Evolutionary conservation across 768 basidiomycete species (phyloP).

Genomic region (Pleurotus eryngii): DNA sequence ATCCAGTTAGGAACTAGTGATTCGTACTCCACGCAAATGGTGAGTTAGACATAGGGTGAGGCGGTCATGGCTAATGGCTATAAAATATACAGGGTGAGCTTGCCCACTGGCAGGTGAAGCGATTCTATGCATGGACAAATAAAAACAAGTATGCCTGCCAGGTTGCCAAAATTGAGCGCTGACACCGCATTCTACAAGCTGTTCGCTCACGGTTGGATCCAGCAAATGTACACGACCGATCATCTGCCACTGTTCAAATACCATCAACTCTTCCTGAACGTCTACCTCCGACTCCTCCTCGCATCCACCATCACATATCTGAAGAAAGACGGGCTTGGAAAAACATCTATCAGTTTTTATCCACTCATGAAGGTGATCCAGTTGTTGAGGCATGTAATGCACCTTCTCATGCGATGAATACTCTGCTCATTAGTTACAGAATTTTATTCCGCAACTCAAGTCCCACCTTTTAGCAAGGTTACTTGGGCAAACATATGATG

Average conservation of each 20-base stretch:
- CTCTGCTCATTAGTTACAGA: constrained; percentile 7
- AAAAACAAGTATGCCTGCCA: constrained; percentile 23
- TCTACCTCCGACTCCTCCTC: constrained; percentile 3
- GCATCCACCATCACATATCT: constrained; percentile 18
- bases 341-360: constrained; percentile 11
- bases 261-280: background rate
- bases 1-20: constrained; percentile 24
- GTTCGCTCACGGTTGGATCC: constrained; percentile 5
- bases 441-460: constrained; percentile 24
- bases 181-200: constrained; percentile 10
- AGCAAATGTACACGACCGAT: constrained; percentile 7
- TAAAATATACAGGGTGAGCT: constrained; percentile 31
- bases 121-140: constrained; percentile 29
- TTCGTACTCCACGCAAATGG: constrained; percentile 26
- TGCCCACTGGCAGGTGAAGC: constrained; percentile 33
- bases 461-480: constrained; percentile 27
- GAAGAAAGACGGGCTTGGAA: constrained; percentile 1
- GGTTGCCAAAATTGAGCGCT: constrained; percentile 19
- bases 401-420: background rate
- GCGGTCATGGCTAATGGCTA: background rate
- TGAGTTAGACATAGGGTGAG: constrained; percentile 11
- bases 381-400: constrained; percentile 12
- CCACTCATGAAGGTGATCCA: constrained; percentile 13
- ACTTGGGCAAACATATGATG: constrained; percentile 10
- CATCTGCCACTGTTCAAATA: background rate